These are phyloP conservation scores for Capsella bursapastoris DNA, from an alignment of 345 rosid species.

Conservation along the genomic window DNA sequence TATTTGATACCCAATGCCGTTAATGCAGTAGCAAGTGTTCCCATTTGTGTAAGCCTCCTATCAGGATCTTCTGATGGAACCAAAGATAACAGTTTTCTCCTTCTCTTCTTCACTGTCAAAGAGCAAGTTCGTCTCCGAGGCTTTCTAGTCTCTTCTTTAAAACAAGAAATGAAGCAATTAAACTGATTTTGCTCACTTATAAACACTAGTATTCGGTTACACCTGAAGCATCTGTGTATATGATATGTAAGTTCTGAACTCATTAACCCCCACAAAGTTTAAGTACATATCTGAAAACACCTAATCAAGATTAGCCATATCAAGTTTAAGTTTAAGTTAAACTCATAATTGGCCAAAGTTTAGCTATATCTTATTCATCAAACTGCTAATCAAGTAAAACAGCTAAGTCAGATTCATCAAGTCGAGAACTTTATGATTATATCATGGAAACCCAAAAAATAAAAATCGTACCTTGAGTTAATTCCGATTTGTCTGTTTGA, in stretches of 20 bases:
- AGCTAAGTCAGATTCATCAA: conserved; percentile 27
- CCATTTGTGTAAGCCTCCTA: conserved; percentile 72
- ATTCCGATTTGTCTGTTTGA: conserved; percentile 40
- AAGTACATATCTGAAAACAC: no score
- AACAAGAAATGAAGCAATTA: conserved; percentile 16
- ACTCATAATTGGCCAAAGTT: conserved; percentile 7
- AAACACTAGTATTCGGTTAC: background rate
- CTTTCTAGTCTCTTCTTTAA: conserved; percentile 53
- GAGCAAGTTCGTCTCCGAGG: conserved; percentile 66
- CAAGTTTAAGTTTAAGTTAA: no score
- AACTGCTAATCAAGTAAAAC: conserved; percentile 26
- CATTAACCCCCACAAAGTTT: background rate
- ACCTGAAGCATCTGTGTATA: background rate
- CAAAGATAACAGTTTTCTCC: conserved; percentile 70
- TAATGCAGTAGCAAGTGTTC: conserved; percentile 85
- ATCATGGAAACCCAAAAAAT: background rate
- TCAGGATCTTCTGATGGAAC: conserved; percentile 71
- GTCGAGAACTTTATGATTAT: conserved; percentile 17
- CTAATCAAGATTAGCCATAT: no score
- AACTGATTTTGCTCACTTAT: background rate
- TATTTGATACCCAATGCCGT: conserved; percentile 70
- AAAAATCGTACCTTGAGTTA: conserved; percentile 61
- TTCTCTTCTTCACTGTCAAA: conserved; percentile 80
- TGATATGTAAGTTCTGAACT: conserved; percentile 14
- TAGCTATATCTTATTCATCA: conserved; percentile 8